Conservation (phyloP, 495 filamentous ascomycete species). For the Aspergillus taichungensis region DNA sequence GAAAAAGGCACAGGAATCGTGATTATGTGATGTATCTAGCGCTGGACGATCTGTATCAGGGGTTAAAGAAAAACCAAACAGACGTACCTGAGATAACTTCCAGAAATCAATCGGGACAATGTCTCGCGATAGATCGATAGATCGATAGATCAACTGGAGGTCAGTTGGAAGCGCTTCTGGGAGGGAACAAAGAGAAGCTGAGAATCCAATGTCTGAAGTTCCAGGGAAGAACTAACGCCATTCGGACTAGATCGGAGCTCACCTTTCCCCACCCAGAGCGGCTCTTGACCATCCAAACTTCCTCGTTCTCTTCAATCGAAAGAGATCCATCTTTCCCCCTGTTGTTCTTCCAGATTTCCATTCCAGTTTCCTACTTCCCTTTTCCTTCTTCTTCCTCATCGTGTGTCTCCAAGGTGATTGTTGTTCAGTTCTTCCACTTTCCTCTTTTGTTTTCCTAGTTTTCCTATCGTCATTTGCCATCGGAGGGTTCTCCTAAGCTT, state of each 20-base stretch:
- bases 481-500: constrained; percentile 9
- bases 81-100: no score
- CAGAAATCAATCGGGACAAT: no score
- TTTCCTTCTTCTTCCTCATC: constrained; percentile 13
- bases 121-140: no score
- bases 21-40: no score
- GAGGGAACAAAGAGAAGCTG: constrained; percentile 1
- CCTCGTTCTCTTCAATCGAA: constrained; percentile 14
- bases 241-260: constrained; percentile 14
- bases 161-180: constrained; percentile 1
- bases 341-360: constrained; percentile 27
- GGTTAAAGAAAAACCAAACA: no score
- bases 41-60: no score
- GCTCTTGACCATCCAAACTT: constrained; percentile 23
- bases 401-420: constrained; percentile 2
- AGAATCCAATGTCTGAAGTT: neutral
- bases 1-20: no score
- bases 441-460: constrained; percentile 7
- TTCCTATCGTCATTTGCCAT: constrained; percentile 1
- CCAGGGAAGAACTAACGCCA: constrained; percentile 17
- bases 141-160: no score
- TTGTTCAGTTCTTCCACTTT: constrained; percentile 16
- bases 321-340: constrained; percentile 16
- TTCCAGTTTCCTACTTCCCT: constrained; percentile 11
- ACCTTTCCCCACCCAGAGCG: constrained; percentile 29